Evolutionary conservation across 352 stramenopile genomes (phyloP).

Genomic region (Phytophthora rubi): DNA sequence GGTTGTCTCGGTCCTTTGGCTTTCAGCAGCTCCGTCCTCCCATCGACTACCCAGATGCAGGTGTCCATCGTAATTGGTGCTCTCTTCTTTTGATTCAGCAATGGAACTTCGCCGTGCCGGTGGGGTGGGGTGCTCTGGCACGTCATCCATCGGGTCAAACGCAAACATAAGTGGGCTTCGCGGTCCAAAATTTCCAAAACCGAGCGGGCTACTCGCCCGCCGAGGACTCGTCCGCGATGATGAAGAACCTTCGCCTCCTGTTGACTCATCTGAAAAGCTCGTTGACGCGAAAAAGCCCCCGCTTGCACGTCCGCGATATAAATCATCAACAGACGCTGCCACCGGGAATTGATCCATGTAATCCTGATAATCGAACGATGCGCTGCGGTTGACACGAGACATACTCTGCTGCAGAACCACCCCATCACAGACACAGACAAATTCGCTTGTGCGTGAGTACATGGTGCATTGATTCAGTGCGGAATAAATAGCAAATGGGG

Average conservation of each 20-base stretch:
- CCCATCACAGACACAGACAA: constrained; percentile 17
- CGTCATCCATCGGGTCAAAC: constrained; percentile 77
- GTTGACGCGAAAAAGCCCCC: constrained; percentile 51
- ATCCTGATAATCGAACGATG: constrained; percentile 82
- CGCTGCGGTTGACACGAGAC: constrained; percentile 70
- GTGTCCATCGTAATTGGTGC: constrained; percentile 28
- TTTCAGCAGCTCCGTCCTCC: constrained; percentile 20
- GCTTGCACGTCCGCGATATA: constrained; percentile 57
- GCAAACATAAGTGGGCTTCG: constrained; percentile 82
- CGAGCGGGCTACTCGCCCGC: constrained; percentile 61
- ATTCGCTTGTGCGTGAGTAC: constrained; percentile 24
- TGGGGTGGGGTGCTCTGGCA: constrained; percentile 47
- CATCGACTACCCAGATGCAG: constrained; percentile 34
- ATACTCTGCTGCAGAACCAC: constrained; percentile 52
- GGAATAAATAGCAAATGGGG: not conserved
- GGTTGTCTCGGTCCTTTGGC: constrained; percentile 19
- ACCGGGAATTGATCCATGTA: constrained; percentile 46
- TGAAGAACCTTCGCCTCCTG: constrained; percentile 38
- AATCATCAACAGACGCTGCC: constrained; percentile 51
- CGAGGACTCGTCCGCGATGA: constrained; percentile 59
- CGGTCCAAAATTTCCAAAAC: constrained; percentile 60
- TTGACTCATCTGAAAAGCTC: constrained; percentile 70
- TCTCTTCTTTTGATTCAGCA: constrained; percentile 36
- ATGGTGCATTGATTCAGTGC: constrained; percentile 17
- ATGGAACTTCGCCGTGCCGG: constrained; percentile 22